Conservation (phyloP, 768 basidiomycete genomes). For the Boletus edulis region DNA sequence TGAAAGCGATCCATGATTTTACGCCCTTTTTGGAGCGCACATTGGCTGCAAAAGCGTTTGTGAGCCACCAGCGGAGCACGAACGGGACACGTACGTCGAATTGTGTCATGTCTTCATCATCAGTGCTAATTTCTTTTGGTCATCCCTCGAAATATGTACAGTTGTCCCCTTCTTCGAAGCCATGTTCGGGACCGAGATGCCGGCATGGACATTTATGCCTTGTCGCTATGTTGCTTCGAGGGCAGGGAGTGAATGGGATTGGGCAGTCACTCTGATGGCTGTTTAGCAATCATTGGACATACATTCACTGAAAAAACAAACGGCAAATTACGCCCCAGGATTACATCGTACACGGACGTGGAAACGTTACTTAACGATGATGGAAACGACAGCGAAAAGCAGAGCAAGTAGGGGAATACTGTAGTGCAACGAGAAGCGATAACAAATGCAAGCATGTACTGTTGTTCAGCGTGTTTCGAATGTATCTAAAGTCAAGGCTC, state of each 20-base stretch:
- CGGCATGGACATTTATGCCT: conserved; percentile 28
- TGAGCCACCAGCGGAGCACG: conserved; percentile 6
- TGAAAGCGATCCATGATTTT: conserved; percentile 16
- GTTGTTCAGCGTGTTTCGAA: not conserved
- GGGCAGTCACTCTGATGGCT: conserved; percentile 28
- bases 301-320: not conserved
- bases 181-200: conserved; percentile 24
- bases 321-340: not conserved
- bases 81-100: conserved; percentile 17
- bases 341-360: not conserved
- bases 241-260: conserved; percentile 24
- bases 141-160: not conserved
- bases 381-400: not conserved
- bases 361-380: not conserved
- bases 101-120: not conserved
- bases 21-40: conserved; percentile 21
- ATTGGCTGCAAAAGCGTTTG: conserved; percentile 27
- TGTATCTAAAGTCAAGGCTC: conserved; percentile 36
- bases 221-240: conserved; percentile 21
- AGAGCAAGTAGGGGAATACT: conserved; percentile 3
- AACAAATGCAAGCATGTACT: conserved; percentile 16
- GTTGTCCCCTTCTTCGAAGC: conserved; percentile 17
- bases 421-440: not conserved
- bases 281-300: conserved; percentile 10
- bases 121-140: not conserved